Evolutionary conservation across 345 rosid genomes (phyloP).

Genomic region (Hibiscus mutabilis): DNA sequence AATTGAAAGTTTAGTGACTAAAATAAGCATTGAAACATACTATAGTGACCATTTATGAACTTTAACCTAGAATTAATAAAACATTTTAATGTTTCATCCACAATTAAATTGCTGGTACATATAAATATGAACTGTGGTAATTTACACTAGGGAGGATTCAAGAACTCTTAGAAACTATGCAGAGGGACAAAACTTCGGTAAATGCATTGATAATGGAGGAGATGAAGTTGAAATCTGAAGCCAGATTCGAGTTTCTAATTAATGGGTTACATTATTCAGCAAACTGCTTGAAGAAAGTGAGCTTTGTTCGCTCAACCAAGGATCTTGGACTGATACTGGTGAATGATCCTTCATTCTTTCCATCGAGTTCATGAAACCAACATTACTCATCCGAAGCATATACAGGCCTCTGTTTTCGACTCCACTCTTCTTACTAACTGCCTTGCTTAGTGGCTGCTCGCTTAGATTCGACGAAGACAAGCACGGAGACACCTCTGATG

Average conservation of each 20-base stretch:
- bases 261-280: constrained; percentile 20
- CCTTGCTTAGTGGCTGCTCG: constrained; percentile 23
- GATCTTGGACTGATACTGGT: constrained; percentile 37
- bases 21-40: too few relatives aligned
- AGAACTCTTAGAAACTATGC: neutral
- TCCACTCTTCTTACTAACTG: constrained; percentile 13
- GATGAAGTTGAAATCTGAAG: neutral
- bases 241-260: constrained; percentile 2
- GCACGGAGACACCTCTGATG: constrained; percentile 15
- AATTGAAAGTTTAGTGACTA: too few relatives aligned
- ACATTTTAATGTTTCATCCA: too few relatives aligned
- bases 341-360: constrained; percentile 25
- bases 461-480: constrained; percentile 24
- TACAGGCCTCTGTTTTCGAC: constrained; percentile 5
- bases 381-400: constrained; percentile 2
- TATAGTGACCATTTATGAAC: too few relatives aligned
- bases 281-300: constrained; percentile 43
- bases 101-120: too few relatives aligned
- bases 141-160: too few relatives aligned
- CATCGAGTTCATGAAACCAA: constrained; percentile 16
- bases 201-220: neutral
- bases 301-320: constrained; percentile 48
- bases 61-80: too few relatives aligned
- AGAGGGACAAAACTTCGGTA: neutral
- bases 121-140: too few relatives aligned